Conservation (phyloP, 2,329 filamentous ascomycete genomes). For the Aspergillus clavatus region DNA sequence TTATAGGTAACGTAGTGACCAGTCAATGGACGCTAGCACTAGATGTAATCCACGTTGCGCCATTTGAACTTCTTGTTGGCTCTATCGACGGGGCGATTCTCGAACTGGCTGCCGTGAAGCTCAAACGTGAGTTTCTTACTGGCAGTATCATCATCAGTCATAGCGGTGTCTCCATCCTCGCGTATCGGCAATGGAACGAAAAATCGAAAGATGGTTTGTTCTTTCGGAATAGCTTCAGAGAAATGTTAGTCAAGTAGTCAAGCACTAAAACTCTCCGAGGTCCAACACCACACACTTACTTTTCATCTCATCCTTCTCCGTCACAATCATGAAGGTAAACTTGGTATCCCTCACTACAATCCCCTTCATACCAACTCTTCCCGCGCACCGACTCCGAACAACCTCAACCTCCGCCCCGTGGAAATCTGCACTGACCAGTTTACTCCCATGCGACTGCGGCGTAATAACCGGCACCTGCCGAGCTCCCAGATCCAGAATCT, state of each 20-base stretch:
- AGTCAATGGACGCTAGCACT: neutral
- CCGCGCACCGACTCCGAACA: slow-evolving; percentile 72
- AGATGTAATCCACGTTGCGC: slow-evolving; percentile 63
- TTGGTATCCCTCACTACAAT: slow-evolving; percentile 87
- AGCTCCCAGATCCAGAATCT: slow-evolving; percentile 63
- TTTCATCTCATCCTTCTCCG: slow-evolving; percentile 64
- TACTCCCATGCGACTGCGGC: slow-evolving; percentile 49
- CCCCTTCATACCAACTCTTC: slow-evolving; percentile 75
- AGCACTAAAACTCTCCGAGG: too few relatives aligned
- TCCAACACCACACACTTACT: slow-evolving; percentile 38
- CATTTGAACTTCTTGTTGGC: slow-evolving; percentile 89
- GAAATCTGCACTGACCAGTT: slow-evolving; percentile 80
- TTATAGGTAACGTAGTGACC: neutral
- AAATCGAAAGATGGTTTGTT: slow-evolving; percentile 79
- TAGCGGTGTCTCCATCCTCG: slow-evolving; percentile 17
- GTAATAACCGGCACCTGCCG: slow-evolving; percentile 45
- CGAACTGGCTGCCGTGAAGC: slow-evolving; percentile 80
- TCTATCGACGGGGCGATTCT: slow-evolving; percentile 74
- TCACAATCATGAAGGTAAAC: slow-evolving; percentile 81
- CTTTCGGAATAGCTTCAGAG: slow-evolving; percentile 68
- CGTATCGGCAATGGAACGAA: slow-evolving; percentile 52
- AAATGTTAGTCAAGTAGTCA: neutral
- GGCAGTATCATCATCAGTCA: slow-evolving; percentile 11
- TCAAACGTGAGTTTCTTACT: slow-evolving; percentile 66
- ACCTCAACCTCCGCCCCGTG: slow-evolving; percentile 83